A percentile compares a stretch with the other conserved stretches of the same genome.
Evolutionary conservation across 306 rosid genomes (phyloP).

Genomic region (Prunus armeniaca): DNA sequence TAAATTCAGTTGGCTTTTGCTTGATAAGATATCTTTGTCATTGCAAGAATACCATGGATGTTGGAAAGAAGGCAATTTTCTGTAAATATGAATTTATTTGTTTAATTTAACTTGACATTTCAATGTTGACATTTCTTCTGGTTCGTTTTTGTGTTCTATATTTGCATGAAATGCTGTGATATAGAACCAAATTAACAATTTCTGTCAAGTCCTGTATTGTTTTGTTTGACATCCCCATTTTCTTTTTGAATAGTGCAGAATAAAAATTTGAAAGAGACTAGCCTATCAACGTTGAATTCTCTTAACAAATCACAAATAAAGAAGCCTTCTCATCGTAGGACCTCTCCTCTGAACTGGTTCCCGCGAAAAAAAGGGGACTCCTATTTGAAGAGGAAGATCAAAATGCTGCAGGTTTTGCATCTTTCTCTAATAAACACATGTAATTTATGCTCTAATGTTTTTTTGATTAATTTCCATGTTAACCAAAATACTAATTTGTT

Average conservation of each 20-base stretch:
- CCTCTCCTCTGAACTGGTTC: conserved; percentile 88
- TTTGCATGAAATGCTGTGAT: background rate
- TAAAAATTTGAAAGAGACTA: conserved; percentile 50
- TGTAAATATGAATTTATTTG: background rate
- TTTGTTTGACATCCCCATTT: background rate
- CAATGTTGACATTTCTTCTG: too few relatives aligned
- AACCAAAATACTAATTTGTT: conserved; percentile 6
- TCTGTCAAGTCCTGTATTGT: background rate
- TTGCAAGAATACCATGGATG: background rate
- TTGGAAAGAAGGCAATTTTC: background rate
- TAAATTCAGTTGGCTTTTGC: background rate
- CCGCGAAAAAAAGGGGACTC: conserved; percentile 84
- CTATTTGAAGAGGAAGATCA: conserved; percentile 77
- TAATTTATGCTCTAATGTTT: conserved; percentile 3
- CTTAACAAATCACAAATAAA: conserved; percentile 72
- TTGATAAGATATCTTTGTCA: background rate
- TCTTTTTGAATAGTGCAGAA: conserved; percentile 44
- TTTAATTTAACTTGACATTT: background rate
- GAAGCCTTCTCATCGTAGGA: conserved; percentile 77
- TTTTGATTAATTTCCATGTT: background rate
- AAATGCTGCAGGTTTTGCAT: conserved; percentile 79
- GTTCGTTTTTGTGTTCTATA: background rate
- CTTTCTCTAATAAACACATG: background rate
- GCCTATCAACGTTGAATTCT: conserved; percentile 46
- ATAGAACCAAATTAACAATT: background rate